These are phyloP conservation scores for Jaapia argillacea DNA, from an alignment of 768 basidiomycete species.

Conservation along the genomic window DNA sequence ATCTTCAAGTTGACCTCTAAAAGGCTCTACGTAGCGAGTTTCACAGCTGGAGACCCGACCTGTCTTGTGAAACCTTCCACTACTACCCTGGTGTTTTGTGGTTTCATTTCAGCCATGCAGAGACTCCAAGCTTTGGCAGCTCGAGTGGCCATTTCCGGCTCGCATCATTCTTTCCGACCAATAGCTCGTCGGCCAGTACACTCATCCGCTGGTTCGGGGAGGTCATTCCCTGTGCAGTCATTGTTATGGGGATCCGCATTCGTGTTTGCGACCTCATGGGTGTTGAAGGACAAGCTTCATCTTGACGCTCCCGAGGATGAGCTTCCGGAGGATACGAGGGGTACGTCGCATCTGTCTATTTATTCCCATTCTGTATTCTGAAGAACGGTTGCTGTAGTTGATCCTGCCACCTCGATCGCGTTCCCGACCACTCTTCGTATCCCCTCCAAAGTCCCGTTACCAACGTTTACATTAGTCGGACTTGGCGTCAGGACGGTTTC, in stretches of 20 bases:
- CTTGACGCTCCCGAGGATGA: neutral
- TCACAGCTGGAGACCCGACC: no score
- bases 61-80: no score
- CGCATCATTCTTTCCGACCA: no score
- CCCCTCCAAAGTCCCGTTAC: constrained; percentile 51
- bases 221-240: neutral
- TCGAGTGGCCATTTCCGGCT: no score
- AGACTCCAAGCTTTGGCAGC: no score
- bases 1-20: no score
- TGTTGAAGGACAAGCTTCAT: neutral
- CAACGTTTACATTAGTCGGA: constrained; percentile 65
- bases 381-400: constrained; percentile 30
- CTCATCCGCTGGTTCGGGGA: neutral
- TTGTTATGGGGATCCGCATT: neutral
- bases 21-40: no score
- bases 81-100: constrained; percentile 15
- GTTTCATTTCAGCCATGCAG: constrained; percentile 24
- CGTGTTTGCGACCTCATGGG: neutral
- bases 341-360: neutral
- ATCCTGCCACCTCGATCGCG: constrained; percentile 62
- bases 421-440: constrained; percentile 62
- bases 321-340: neutral
- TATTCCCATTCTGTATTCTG: constrained; percentile 4
- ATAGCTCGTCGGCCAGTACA: neutral
- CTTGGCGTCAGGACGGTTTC: constrained; percentile 85